phyloP scores from a whole-genome alignment of 2,329 filamentous ascomycete species.

The Neocucurbitaria cava region DNA sequence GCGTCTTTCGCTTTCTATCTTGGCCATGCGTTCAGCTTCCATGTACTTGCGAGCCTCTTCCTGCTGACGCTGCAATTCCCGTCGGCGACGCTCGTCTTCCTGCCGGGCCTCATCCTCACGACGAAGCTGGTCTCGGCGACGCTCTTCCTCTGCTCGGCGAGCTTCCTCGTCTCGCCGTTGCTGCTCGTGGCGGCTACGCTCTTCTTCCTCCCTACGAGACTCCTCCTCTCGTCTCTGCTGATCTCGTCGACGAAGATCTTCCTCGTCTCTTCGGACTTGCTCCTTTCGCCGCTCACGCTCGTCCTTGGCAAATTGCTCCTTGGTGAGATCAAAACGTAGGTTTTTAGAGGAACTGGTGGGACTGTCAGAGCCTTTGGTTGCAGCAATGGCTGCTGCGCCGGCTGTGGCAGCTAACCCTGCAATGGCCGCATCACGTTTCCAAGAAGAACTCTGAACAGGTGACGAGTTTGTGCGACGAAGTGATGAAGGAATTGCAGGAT shows the following conservation, averaged over 20 bases:
- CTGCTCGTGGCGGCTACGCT: constrained; percentile 31
- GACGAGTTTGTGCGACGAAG: constrained; percentile 56
- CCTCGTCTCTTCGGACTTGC: constrained; percentile 37
- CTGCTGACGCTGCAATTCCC: constrained; percentile 36
- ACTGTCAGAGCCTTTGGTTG: constrained; percentile 30
- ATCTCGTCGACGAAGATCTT: constrained; percentile 28
- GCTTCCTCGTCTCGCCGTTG: constrained; percentile 25
- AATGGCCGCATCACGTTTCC: constrained; percentile 52
- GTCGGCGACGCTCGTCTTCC: constrained; percentile 27
- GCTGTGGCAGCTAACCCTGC: constrained; percentile 53
- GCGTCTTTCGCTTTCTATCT: constrained; percentile 34
- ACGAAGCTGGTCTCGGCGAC: constrained; percentile 27
- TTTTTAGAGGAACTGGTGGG: constrained; percentile 48
- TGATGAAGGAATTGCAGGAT: constrained; percentile 25
- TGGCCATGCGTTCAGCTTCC: constrained; percentile 38
- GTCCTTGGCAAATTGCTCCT: constrained; percentile 62
- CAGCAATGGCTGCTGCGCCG: constrained; percentile 50
- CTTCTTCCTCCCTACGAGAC: constrained; percentile 33
- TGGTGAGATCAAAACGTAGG: constrained; percentile 65
- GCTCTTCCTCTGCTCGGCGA: constrained; percentile 23
- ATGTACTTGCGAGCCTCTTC: constrained; percentile 36
- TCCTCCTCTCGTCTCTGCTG: constrained; percentile 32
- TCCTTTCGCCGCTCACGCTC: constrained; percentile 46
- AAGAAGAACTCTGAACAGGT: constrained; percentile 50
- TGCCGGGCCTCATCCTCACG: constrained; percentile 28